Conservation (phyloP, 2,329 filamentous ascomycete species). For the Aspergillus aculeatinus region DNA sequence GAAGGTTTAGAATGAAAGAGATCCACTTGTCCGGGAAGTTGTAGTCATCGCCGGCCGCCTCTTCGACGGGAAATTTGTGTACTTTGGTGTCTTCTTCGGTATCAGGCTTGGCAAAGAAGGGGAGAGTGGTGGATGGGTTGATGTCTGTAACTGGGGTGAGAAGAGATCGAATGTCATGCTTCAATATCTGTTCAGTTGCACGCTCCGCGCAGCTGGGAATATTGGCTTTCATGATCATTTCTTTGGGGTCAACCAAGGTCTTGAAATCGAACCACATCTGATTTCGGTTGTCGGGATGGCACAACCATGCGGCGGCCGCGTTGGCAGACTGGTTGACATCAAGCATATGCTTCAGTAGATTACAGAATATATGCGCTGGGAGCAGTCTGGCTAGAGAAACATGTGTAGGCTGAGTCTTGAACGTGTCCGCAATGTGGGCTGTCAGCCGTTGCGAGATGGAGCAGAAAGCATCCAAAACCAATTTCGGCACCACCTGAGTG, state of each 20-base stretch:
- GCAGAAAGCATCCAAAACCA: slow-evolving; percentile 80
- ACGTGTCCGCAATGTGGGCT: slow-evolving; percentile 77
- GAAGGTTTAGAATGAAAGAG: slow-evolving; percentile 44
- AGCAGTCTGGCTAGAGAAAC: slow-evolving; percentile 83
- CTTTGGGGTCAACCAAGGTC: slow-evolving; percentile 40
- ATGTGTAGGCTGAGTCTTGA: slow-evolving; percentile 79
- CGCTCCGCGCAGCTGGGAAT: slow-evolving; percentile 40
- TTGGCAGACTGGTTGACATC: slow-evolving; percentile 92
- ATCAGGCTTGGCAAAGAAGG: slow-evolving; percentile 38
- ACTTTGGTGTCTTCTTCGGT: slow-evolving; percentile 30
- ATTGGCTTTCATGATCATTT: slow-evolving; percentile 43
- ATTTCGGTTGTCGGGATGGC: slow-evolving; percentile 82
- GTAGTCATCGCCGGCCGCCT: slow-evolving; percentile 39
- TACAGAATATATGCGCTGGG: slow-evolving; percentile 84
- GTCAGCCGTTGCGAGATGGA: slow-evolving; percentile 83
- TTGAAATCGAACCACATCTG: slow-evolving; percentile 91
- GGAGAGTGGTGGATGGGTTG: slow-evolving; percentile 28
- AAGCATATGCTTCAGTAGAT: slow-evolving; percentile 79
- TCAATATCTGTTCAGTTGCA: slow-evolving; percentile 41
- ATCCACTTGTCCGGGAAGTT: slow-evolving; percentile 53
- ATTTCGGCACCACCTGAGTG: slow-evolving; percentile 84
- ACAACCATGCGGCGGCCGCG: slow-evolving; percentile 88
- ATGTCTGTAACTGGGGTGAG: slow-evolving; percentile 41
- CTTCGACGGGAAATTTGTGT: slow-evolving; percentile 38
- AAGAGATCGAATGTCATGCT: slow-evolving; percentile 45